A percentile compares a stretch with the other conserved stretches of the same genome.
phyloP scores from a whole-genome alignment of 768 basidiomycete genomes.

The Strobilomyces confusus region DNA sequence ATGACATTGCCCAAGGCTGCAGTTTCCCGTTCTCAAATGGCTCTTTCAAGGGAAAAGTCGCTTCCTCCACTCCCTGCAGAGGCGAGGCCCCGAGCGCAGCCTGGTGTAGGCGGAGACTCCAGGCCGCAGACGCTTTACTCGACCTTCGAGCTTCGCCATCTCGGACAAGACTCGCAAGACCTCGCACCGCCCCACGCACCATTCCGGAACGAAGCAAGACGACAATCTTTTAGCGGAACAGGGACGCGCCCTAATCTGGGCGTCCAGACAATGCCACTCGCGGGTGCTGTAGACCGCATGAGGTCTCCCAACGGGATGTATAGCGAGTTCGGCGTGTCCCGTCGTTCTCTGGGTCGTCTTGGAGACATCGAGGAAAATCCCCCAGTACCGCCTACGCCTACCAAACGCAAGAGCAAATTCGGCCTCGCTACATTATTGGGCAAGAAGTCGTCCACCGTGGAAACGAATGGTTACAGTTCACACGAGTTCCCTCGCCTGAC shows the following conservation, averaged over 20 bases:
- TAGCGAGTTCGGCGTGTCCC: conserved; percentile 71
- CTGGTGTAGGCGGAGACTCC: conserved; percentile 34
- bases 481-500: conserved; percentile 50
- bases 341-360: conserved; percentile 47
- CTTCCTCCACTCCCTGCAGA: conserved; percentile 72
- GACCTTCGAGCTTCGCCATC: conserved; percentile 53
- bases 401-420: conserved; percentile 73
- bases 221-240: conserved; percentile 76
- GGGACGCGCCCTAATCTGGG: conserved; percentile 52
- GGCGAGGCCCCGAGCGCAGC: conserved; percentile 40
- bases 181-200: conserved; percentile 61
- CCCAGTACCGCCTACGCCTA: conserved; percentile 30
- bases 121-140: conserved; percentile 67
- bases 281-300: conserved; percentile 33
- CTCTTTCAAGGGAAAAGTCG: conserved; percentile 61
- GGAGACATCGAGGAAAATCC: conserved; percentile 30
- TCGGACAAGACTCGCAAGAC: conserved; percentile 40
- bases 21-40: conserved; percentile 10
- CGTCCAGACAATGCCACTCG: conserved; percentile 47
- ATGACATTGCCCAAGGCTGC: conserved; percentile 28
- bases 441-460: conserved; percentile 38
- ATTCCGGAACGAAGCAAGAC: conserved; percentile 58
- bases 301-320: conserved; percentile 43
- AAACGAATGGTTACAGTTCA: conserved; percentile 32
- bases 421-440: conserved; percentile 66